Base-by-base conservation (phyloP, 2,329 filamentous ascomycete species). In the Pestalotiopsis sp. region DNA sequence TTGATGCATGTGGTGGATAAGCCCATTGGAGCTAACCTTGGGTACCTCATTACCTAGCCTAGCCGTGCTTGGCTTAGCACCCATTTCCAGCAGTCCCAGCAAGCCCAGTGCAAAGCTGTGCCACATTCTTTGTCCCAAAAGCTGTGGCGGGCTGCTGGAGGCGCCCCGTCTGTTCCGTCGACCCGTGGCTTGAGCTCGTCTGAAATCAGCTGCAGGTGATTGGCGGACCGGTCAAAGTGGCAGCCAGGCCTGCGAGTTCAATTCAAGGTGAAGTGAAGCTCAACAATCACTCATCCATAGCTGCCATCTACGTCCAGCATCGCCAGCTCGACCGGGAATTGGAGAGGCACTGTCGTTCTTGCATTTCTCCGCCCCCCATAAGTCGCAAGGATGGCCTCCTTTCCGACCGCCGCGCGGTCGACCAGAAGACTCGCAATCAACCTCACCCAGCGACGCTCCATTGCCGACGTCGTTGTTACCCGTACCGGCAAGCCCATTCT, bases 401-500 rank as follows among this genome's bases (percentile, higher is more conserved):
- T 88, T 79, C 84, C 88, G 74, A 81, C 85, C 80, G 84, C 86
- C 73, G 82, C 84, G 81, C 87, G 88, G 82, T 83, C 85, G 72
- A 82, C 84, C 75, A 82, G 82, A 75, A 83, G 80, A 77, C 78
- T 83, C 73, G 80, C 81, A 73, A 82, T 81, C 77, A 82, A 82
- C 76, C 76, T 84, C 73, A 77, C 83, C 75, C 83, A 85, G 76
- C 84, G 84, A 77, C 85, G 86, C 80, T 81, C 81, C 71, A 77
- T 91, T 74, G 93, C 94, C 80, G 96, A 99, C 85, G 88, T 99
- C 78, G 87, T 93, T 77, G 97, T 99, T 79, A 97, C 95, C 71
- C 89, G 96, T 77, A 99, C 96, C 69, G 96, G 96, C 82, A 98
- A 97, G 87, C 95, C 96, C 71, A 95, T 98, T 76, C 85, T 98